Evolutionary conservation across 78 protist species (phyloP).

Genomic region (slime mould (Dictyostelium discoideum)): DNA sequence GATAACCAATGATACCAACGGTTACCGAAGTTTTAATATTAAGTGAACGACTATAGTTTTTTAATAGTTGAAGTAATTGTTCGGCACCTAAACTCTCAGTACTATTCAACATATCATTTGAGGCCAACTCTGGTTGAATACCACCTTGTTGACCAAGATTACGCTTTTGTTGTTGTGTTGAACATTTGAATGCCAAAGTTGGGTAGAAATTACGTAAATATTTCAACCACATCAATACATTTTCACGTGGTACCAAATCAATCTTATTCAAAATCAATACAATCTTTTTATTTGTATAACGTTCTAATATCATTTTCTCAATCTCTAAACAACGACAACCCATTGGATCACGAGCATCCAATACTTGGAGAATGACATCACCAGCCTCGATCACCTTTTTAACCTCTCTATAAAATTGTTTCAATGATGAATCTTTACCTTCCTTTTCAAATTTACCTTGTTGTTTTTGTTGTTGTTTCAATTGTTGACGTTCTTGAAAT

Average conservation of each 20-base stretch:
- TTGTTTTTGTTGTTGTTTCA: background rate
- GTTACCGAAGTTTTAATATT: conserved; percentile 88
- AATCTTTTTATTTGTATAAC: conserved; percentile 84
- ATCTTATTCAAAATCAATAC: conserved; percentile 96
- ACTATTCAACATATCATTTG: conserved; percentile 15
- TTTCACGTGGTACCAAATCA: conserved; percentile 95
- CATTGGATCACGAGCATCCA: conserved; percentile 99
- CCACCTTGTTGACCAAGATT: conserved; percentile 66
- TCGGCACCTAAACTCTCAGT: conserved; percentile 88
- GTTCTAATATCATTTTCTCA: conserved; percentile 86
- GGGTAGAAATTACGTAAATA: conserved; percentile 87
- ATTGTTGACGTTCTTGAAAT: conserved; percentile 61
- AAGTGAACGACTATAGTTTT: conserved; percentile 91
- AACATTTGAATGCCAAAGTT: conserved; percentile 93
- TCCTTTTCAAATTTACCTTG: conserved; percentile 3
- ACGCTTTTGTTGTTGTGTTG: conserved; percentile 80
- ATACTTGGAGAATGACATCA: conserved; percentile 96
- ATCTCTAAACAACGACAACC: conserved; percentile 96
- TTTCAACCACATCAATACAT: conserved; percentile 86
- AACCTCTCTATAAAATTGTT: conserved; percentile 92
- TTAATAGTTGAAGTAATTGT: conserved; percentile 82
- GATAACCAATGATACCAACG: conserved; percentile 98
- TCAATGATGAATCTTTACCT: conserved; percentile 84
- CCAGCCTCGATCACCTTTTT: conserved; percentile 90
- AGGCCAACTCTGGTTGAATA: conserved; percentile 26